A percentile compares a stretch with the other conserved stretches of the same genome.
These are phyloP conservation scores for Penicillium glabrum DNA, from an alignment of 2,329 filamentous ascomycete species.

Conservation along the genomic window DNA sequence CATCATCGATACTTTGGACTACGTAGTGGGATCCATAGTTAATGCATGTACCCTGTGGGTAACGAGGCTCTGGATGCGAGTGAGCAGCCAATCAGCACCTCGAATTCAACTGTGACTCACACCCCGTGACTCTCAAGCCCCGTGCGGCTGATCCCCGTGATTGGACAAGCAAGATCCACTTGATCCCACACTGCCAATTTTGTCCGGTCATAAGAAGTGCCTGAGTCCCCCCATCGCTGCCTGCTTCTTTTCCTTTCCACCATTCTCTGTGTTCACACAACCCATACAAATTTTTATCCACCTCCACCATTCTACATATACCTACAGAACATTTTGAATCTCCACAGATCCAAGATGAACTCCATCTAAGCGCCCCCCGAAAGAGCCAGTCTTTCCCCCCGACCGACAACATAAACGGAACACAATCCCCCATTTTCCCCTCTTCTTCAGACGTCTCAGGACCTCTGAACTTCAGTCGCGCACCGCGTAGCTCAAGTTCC, in stretches of 20 bases:
- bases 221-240: slow-evolving; percentile 39
- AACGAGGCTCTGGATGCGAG: background rate
- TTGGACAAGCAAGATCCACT: slow-evolving; percentile 19
- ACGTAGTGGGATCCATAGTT: background rate
- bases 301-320: slow-evolving; percentile 15
- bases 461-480: slow-evolving; percentile 48
- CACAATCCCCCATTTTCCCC: slow-evolving; percentile 29
- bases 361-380: slow-evolving; percentile 37
- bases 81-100: slow-evolving; percentile 27
- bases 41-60: background rate
- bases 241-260: slow-evolving; percentile 29
- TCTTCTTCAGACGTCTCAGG: slow-evolving; percentile 45
- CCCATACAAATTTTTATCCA: slow-evolving; percentile 1
- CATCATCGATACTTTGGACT: background rate
- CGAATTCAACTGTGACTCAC: slow-evolving; percentile 35
- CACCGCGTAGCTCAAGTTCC: slow-evolving; percentile 46
- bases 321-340: slow-evolving; percentile 19
- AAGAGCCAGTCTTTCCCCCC: slow-evolving; percentile 36
- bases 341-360: slow-evolving; percentile 37
- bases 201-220: slow-evolving; percentile 38
- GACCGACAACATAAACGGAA: slow-evolving; percentile 43
- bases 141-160: slow-evolving; percentile 16
- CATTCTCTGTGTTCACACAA: slow-evolving; percentile 10
- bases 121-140: slow-evolving; percentile 30
- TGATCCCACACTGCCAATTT: slow-evolving; percentile 19